Conservation (phyloP, 257 asterid species). For the Thymus mandschuricus region DNA sequence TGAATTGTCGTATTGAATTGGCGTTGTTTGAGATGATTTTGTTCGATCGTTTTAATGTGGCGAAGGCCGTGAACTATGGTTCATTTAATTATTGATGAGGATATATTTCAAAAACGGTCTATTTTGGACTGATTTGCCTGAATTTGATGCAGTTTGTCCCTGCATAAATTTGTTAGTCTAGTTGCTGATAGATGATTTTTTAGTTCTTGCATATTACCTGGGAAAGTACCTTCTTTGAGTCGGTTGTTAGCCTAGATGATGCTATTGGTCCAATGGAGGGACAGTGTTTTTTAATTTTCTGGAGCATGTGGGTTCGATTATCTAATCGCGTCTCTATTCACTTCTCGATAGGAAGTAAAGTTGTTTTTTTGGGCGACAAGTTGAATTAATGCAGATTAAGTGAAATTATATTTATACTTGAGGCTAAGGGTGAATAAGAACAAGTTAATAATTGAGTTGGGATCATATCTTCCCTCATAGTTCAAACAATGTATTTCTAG, state of each 20-base stretch:
- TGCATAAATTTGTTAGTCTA: background rate
- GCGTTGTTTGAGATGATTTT: background rate
- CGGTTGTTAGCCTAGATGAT: slow-evolving; percentile 4
- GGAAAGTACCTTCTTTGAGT: background rate
- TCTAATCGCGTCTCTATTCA: background rate
- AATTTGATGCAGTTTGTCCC: background rate
- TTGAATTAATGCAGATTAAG: background rate
- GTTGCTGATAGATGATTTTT: background rate
- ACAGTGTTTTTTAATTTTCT: background rate
- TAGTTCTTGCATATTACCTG: background rate
- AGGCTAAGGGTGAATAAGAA: background rate
- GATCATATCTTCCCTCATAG: background rate
- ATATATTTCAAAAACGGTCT: background rate
- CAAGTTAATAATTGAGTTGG: background rate
- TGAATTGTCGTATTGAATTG: background rate
- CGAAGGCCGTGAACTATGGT: background rate
- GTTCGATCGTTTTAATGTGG: slow-evolving; percentile 10
- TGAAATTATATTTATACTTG: background rate
- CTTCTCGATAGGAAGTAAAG: background rate
- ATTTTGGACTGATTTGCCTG: background rate
- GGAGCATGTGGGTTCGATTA: background rate
- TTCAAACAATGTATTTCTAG: background rate
- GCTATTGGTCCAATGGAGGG: slow-evolving; percentile 6
- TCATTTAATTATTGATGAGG: background rate
- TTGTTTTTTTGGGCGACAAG: background rate